Percentiles rank a stretch among this genome's conserved stretches.
phyloP scores from a whole-genome alignment of 352 stramenopile species.

The Phytophthora aleatoria region DNA sequence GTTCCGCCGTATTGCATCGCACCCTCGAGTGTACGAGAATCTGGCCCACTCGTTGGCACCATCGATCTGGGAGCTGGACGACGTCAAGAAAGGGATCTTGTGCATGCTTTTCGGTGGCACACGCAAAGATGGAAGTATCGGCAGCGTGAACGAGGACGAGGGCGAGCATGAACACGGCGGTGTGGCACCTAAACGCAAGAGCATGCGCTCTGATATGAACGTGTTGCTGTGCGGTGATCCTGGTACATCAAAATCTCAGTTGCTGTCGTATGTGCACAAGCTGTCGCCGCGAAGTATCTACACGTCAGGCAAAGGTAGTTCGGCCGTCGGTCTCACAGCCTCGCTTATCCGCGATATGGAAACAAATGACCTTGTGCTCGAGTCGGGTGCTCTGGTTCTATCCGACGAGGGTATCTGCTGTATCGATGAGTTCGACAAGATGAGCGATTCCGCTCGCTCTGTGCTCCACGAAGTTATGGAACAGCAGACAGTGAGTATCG shows the following conservation, averaged over 20 bases:
- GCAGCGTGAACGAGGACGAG: conserved; percentile 51
- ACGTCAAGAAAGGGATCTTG: conserved; percentile 99
- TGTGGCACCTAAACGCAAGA: conserved; percentile 56
- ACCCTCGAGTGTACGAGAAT: conserved; percentile 85
- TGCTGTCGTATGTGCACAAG: conserved; percentile 97
- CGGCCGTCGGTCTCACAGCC: conserved; percentile 98
- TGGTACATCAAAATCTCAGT: conserved; percentile 97
- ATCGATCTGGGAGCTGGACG: conserved; percentile 95
- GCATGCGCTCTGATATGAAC: conserved; percentile 97
- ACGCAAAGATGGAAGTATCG: conserved; percentile 69
- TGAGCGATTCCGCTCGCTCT: conserved; percentile 96
- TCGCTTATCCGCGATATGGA: conserved; percentile 97
- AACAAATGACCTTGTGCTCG: conserved; percentile 97
- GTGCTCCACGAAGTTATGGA: conserved; percentile 99
- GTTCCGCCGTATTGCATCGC: conserved; percentile 76
- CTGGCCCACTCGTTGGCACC: conserved; percentile 80
- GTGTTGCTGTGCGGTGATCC: conserved; percentile 98
- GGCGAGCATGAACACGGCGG: conserved; percentile 39
- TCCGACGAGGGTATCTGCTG: conserved; percentile 98
- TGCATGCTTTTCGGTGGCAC: conserved; percentile 99
- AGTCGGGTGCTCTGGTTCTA: conserved; percentile 96
- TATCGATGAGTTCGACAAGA: conserved; percentile 99
- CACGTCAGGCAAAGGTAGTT: conserved; percentile 98
- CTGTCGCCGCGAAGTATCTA: conserved; percentile 98
- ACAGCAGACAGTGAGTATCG: conserved; percentile 98